Evolutionary conservation across 2,329 filamentous ascomycete genomes (phyloP), one percentile per base, ranked within the genome.

Genomic region (Dothideomycetidae sp.): DNA sequence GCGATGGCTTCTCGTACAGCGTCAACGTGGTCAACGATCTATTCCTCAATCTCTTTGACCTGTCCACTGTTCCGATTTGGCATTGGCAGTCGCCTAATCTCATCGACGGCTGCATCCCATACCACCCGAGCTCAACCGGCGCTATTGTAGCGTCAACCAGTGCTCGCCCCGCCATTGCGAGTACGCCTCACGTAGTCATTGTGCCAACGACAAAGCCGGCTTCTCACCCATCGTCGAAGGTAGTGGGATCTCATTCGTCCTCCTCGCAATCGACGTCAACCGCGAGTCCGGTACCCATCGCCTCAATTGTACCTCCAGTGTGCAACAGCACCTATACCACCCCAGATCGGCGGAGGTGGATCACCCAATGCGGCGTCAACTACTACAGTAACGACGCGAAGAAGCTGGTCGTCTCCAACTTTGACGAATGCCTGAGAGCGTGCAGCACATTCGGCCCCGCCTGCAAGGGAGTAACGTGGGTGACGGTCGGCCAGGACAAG

Each of bases 291-390:
- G 28, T 19, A 33, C 12, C 13, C 10, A n/a, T n/a, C n/a, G 23
- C 33, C 4, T 11, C 33, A 3, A 5, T 15, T 23, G 9, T 21
- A 11, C 10, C 10, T 13, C 33, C 33, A 3, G 15, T 21, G 5
- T 35, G 33, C 16, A 21, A 21, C 4, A 35, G 33, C 33, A 35
- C 15, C 17, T 35, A 35, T 10, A 35, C 9, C 17, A 21, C 33
- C 7, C 15, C 33, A 5, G 33, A 35, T 21, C 10, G 18, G 7
- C 33, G 33, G 12, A 11, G n/a, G 10, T 35, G 33, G 33, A 11
- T 3, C 17, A 17, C 28, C n/a, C n/a, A 35, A 10, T 35, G 33
- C 33, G 18, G 28, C 15, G 28, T 17, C 17, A 21, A 35, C 19
- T 35, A 35, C 33, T 9, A n/a, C 19, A 21, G 33, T 13, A 10